These are phyloP conservation scores for Hamamelis virginiana DNA, from an alignment of 164 flowering plant species.

Conservation along the genomic window DNA sequence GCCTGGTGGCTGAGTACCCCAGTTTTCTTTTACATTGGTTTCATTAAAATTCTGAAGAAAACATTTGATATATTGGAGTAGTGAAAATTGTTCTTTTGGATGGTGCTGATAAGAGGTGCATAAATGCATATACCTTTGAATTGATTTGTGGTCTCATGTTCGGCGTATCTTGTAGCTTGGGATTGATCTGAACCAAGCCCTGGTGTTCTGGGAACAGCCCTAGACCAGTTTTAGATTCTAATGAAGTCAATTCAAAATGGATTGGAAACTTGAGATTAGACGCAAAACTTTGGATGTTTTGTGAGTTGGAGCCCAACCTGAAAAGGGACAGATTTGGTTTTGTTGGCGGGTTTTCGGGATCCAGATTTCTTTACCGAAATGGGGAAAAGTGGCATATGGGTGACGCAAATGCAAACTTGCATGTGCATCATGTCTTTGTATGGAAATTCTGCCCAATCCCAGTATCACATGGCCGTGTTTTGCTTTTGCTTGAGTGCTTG, in stretches of 20 bases:
- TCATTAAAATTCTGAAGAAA: neutral
- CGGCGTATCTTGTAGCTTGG: neutral
- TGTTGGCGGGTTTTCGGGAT: too few relatives aligned
- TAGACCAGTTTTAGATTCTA: neutral
- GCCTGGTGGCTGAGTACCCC: neutral
- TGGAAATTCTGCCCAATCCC: too few relatives aligned
- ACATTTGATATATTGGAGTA: neutral
- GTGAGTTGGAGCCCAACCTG: too few relatives aligned
- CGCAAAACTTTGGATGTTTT: neutral
- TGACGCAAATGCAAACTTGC: too few relatives aligned
- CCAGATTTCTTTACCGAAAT: too few relatives aligned
- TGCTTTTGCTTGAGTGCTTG: too few relatives aligned
- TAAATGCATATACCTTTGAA: neutral
- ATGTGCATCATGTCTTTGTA: too few relatives aligned
- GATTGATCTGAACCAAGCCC: neutral
- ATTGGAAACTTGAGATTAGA: neutral
- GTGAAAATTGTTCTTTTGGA: neutral
- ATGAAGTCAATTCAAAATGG: neutral
- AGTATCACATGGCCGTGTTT: too few relatives aligned
- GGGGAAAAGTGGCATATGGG: too few relatives aligned
- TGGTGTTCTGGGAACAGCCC: neutral
- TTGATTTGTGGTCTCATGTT: slow-evolving; percentile 3
- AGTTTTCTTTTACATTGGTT: neutral
- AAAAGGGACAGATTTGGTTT: too few relatives aligned
- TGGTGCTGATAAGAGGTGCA: neutral